Evolutionary conservation across 768 basidiomycete species (phyloP), one percentile per base, ranked within the genome.

Genomic region (Cubamyces sp.): DNA sequence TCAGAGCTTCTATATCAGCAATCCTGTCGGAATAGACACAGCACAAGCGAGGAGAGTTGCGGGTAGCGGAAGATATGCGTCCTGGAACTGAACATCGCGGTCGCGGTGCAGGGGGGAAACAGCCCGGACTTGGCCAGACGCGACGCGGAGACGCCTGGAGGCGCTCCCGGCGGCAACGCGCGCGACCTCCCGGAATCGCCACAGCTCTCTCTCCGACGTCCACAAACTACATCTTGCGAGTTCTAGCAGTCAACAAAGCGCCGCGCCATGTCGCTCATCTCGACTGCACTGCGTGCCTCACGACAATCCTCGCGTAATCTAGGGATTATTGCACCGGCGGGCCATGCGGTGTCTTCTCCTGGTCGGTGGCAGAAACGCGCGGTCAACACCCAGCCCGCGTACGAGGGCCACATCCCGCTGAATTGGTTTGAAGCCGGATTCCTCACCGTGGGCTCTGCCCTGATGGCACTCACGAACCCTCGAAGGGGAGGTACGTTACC

Each of bases 391-490:
- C 66, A 69, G 61, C 77, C 91, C 37, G 81, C 83, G 6, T 94
- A 94, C 70, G 81, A 86, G 16, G 92, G 90, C 28, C 90, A 93
- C 73, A 84, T 96, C 60, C 92, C 91, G 14, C 79, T 98, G 46
- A 90, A 83, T 70, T 78, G 81, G 69, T 87, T 95, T 68, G 92
- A 98, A 74, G 91, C 90, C 72, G 86, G 87, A 12, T 84, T 98
- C 64, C 82, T 98, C 49, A 88, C 94, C 11, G 84, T 85, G 15
- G 97, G 97, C 9, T 91, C 92, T 15, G 95, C 91, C 0, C 73
- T 94, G 51, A 87, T 92, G 81, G 87, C 92, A 15, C 78, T 98
- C 15, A 76, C 83, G 28, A 85, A 97, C 72, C 94, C 96, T 25
- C 81, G 85, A 30, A 81, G 96, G 71, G 94, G 87, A 65, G 96